Evolutionary conservation across 2,329 filamentous ascomycete genomes (phyloP).

Genomic region (Daldinia eschscholtzii): DNA sequence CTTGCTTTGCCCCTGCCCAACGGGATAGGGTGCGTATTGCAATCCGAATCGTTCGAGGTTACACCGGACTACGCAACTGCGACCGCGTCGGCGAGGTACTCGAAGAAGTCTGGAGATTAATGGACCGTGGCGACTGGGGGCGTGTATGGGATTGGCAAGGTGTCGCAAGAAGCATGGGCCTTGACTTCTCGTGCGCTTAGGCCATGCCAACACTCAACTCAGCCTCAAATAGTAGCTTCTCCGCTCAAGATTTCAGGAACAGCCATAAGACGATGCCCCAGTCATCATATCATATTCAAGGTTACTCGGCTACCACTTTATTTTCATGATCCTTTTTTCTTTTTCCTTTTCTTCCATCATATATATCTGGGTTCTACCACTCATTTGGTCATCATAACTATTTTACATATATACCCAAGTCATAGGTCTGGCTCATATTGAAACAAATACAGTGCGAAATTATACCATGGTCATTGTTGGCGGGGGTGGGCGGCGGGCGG

Average conservation of each 20-base stretch:
- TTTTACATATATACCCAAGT: conserved; percentile 41
- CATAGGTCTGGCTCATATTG: conserved; percentile 35
- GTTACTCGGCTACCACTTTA: neutral
- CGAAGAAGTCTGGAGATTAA: conserved; percentile 70
- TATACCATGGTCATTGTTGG: conserved; percentile 36
- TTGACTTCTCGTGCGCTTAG: conserved; percentile 67
- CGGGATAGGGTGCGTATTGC: conserved; percentile 65
- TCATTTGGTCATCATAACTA: conserved; percentile 29
- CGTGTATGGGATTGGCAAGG: conserved; percentile 75
- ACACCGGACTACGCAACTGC: conserved; percentile 71
- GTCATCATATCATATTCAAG: neutral
- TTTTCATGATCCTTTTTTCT: conserved; percentile 9
- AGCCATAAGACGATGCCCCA: neutral
- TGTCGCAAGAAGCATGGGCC: conserved; percentile 64
- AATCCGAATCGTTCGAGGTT: conserved; percentile 65
- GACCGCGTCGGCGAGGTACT: conserved; percentile 67
- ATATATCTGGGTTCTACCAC: conserved; percentile 22
- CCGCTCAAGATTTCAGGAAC: neutral
- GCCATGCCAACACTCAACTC: neutral
- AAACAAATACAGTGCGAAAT: conserved; percentile 33
- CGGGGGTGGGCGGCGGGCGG: conserved; percentile 20
- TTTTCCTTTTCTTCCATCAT: conserved; percentile 2
- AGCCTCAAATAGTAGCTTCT: neutral
- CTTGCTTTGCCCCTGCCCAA: conserved; percentile 66
- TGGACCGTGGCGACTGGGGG: conserved; percentile 69